Evolutionary conservation across 768 basidiomycete genomes (phyloP), one percentile per base, ranked within the genome.

Genomic region (Gloeostereum incarnatum): DNA sequence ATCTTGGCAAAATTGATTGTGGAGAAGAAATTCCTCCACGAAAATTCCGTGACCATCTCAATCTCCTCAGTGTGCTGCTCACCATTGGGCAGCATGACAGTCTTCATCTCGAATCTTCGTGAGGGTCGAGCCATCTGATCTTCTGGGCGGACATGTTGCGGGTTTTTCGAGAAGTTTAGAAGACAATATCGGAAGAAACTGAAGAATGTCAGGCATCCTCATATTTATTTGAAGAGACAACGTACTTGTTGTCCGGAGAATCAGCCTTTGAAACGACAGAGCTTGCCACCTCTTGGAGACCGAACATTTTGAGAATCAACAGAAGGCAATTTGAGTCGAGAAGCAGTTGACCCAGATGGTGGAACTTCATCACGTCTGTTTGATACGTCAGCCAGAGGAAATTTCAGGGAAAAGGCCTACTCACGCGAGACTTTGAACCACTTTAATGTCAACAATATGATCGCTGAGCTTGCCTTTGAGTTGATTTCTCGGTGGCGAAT

Each of bases 361-460:
- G 93, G 54, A 96, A 97, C 56, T 99, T 98, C 86, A 99, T 93
- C 14, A 84, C 79, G 61, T 98, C 94, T 98, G 48, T 11, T 19
- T 37, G 27, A 16, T n/a, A 39, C 26, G 25, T 19, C 17, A 27
- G 42, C 31, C 37, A 21, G 44, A 16, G 22, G 20, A 32, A 1
- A 31, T 35, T 13, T 14, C 20, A 5, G 6, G 13, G 32, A 39
- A 31, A 16, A 13, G 27, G 35, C 34, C 16, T 25, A 71, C 91
- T 57, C 48, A 97, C 94, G 96, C 36, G 94, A 97, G 17, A 86
- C 87, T 60, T 98, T 98, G 69, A 97, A 94, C 96, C 96, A 99
- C 57, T 98, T 96, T 47, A 99, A 58, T 2, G 86, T 75, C 25
- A 97, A 64, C 4, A 98, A 60, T 19, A 99, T 59, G 41, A 98